Conservation (phyloP, 2,329 filamentous ascomycete species). For the Beauveria medogensis region DNA sequence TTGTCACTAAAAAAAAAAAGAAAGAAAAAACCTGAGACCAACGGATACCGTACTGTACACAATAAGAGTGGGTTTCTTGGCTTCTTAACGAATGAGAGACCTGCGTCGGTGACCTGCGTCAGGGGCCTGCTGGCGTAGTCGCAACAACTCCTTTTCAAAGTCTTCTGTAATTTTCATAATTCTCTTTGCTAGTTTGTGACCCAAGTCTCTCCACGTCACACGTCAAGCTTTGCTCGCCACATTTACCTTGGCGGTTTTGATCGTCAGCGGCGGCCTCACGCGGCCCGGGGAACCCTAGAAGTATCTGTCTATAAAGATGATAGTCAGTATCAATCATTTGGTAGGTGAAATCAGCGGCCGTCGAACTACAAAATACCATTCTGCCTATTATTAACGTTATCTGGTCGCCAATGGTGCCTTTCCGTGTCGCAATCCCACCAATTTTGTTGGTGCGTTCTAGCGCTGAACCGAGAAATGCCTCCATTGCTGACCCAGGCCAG, state of each 20-base stretch:
- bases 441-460: slow-evolving; percentile 52
- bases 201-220: slow-evolving; percentile 44
- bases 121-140: too few species aligned
- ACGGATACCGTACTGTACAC: too few species aligned
- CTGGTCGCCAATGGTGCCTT: slow-evolving; percentile 47
- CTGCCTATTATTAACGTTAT: slow-evolving; percentile 22
- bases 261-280: slow-evolving; percentile 28
- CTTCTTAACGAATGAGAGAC: too few species aligned
- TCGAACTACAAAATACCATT: slow-evolving; percentile 39
- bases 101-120: too few species aligned
- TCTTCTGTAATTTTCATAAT: slow-evolving; percentile 48
- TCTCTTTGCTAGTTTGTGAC: slow-evolving; percentile 44
- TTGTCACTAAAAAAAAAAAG: too few species aligned
- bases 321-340: slow-evolving; percentile 58
- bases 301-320: slow-evolving; percentile 52
- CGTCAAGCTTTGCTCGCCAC: slow-evolving; percentile 35
- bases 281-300: slow-evolving; percentile 37
- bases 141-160: slow-evolving; percentile 33
- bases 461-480: slow-evolving; percentile 53
- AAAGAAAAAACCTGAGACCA: too few species aligned
- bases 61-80: too few species aligned
- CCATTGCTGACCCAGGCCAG: slow-evolving; percentile 46
- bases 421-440: slow-evolving; percentile 55
- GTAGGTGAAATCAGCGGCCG: slow-evolving; percentile 47
- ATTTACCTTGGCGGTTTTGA: slow-evolving; percentile 38